Conservation (phyloP, 139 green algal genomes). For the Chlamydomonas urium region DNA sequence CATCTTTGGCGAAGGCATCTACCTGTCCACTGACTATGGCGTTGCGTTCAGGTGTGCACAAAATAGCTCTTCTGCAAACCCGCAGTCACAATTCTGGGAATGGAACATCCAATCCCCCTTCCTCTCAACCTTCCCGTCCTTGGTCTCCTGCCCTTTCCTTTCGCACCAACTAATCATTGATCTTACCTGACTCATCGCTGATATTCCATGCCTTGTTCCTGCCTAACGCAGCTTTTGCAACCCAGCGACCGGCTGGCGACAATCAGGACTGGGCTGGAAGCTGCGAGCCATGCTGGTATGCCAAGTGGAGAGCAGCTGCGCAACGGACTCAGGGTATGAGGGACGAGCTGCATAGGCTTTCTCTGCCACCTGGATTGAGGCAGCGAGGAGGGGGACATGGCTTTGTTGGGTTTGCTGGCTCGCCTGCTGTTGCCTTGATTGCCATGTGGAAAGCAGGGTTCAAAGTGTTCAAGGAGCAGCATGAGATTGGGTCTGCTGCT, state of each 20-base stretch:
- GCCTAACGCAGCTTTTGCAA: no score
- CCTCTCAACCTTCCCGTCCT: no score
- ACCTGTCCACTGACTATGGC: slow-evolving; percentile 29
- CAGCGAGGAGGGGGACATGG: background rate
- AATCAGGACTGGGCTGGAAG: slow-evolving; percentile 24
- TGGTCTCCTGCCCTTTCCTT: no score
- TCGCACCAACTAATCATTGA: no score
- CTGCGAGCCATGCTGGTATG: slow-evolving; percentile 40
- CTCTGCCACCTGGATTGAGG: background rate
- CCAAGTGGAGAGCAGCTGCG: slow-evolving; percentile 28
- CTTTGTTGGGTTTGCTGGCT: background rate
- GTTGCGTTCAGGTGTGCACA: slow-evolving; percentile 32
- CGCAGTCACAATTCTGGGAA: no score
- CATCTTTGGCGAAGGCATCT: slow-evolving; percentile 35
- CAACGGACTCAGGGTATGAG: background rate
- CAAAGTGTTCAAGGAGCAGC: background rate
- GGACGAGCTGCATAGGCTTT: background rate
- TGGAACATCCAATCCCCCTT: no score
- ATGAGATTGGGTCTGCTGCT: background rate
- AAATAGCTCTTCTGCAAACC: no score
- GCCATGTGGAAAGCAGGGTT: background rate
- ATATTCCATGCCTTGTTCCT: no score
- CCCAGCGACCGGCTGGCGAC: slow-evolving; percentile 16
- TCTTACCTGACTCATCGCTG: no score
- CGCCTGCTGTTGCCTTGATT: background rate